A percentile compares a stretch with the other conserved stretches of the same genome.
Conservation (phyloP, 73 alveolate genomes). For the Paramecium tetraurelia region DNA sequence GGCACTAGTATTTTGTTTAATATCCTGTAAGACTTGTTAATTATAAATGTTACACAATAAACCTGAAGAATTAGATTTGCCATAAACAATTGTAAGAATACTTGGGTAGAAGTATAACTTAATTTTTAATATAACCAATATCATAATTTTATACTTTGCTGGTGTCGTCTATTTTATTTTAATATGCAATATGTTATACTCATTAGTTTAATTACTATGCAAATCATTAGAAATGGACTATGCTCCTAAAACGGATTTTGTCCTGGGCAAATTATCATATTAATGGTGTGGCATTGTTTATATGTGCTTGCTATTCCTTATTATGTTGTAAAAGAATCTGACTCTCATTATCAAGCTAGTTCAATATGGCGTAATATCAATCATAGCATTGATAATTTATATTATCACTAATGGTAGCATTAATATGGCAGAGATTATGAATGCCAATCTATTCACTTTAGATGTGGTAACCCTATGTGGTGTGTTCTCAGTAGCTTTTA, state of each 20-base stretch:
- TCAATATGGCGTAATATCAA: background rate
- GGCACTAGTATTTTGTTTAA: background rate
- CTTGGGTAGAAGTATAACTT: background rate
- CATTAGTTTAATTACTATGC: background rate
- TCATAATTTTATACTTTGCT: slow-evolving; percentile 18
- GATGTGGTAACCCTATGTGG: slow-evolving; percentile 35
- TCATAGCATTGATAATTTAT: background rate
- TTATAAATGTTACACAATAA: background rate
- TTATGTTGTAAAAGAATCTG: background rate
- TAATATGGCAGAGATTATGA: background rate
- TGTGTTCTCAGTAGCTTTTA: slow-evolving; percentile 5
- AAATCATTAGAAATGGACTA: background rate
- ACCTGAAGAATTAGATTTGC: slow-evolving; percentile 37
- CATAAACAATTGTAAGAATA: background rate
- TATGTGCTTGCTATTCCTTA: background rate
- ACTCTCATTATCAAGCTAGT: background rate
- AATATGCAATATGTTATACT: slow-evolving; percentile 32
- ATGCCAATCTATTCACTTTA: background rate
- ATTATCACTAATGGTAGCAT: slow-evolving; percentile 2
- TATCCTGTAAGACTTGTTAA: slow-evolving; percentile 8
- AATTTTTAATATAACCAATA: background rate
- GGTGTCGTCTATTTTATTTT: slow-evolving; percentile 17
- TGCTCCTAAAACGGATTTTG: slow-evolving; percentile 4
- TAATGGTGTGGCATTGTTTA: slow-evolving; percentile 4
- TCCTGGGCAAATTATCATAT: background rate